Percentiles rank a stretch among this genome's conserved stretches.
phyloP scores from a whole-genome alignment of 2,329 filamentous ascomycete genomes.

The Trichophyton schoenleinii region DNA sequence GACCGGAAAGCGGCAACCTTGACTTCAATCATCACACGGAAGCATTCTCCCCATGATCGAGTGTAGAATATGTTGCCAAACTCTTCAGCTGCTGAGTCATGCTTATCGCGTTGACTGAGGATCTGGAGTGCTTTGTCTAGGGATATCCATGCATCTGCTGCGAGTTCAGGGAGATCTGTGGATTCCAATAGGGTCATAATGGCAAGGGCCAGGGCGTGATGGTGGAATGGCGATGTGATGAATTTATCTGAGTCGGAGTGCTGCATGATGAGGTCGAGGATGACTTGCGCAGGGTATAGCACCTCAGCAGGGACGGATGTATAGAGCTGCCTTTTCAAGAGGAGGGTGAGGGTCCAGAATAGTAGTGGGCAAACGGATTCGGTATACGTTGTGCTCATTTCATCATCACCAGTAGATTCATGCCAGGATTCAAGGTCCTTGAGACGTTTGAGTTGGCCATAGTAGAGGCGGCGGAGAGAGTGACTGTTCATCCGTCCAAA shows the following conservation, averaged over 20 bases:
- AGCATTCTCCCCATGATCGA: constrained; percentile 29
- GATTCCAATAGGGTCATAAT: constrained; percentile 33
- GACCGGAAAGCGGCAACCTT: constrained; percentile 22
- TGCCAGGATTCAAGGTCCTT: constrained; percentile 25
- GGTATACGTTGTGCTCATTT: constrained; percentile 19
- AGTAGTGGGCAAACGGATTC: constrained; percentile 30
- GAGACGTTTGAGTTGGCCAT: constrained; percentile 28
- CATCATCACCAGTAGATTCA: constrained; percentile 18
- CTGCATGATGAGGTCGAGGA: constrained; percentile 31
- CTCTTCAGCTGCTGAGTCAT: constrained; percentile 19
- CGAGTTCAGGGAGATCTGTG: constrained; percentile 28
- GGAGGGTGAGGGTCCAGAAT: constrained; percentile 31
- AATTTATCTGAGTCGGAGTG: constrained; percentile 17
- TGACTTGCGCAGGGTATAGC: constrained; percentile 28
- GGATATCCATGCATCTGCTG: constrained; percentile 28
- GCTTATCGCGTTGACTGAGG: constrained; percentile 34
- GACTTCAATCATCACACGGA: constrained; percentile 30
- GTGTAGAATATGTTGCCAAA: constrained; percentile 30
- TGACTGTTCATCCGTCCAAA: constrained; percentile 27
- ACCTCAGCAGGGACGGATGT: constrained; percentile 32
- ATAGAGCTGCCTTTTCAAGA: constrained; percentile 33
- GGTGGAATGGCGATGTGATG: constrained; percentile 29
- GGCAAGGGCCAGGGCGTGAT: constrained; percentile 30
- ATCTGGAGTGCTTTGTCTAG: constrained; percentile 42
- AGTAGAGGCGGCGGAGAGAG: constrained; percentile 26